Base-by-base conservation (phyloP, 2,329 filamentous ascomycete genomes). In the Phaeoacremonium minimum region DNA sequence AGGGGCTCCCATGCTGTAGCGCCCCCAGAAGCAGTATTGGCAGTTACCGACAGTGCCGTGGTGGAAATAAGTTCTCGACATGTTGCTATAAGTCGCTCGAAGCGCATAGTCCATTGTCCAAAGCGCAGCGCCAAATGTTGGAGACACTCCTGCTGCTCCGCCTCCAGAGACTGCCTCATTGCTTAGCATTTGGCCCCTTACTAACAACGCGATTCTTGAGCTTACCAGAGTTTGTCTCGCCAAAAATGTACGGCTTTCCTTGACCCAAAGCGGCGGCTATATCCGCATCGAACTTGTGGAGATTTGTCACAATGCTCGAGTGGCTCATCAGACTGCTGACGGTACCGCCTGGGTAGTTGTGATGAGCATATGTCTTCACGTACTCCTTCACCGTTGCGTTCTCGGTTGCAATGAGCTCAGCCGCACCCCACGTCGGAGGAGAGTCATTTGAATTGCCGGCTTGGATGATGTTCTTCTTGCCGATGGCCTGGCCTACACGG, bases 21-120 rank as follows among this genome's bases (percentile, higher is more conserved):
- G 54, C 4, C 64, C 66, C 60, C 63, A 71, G 57, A 63, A 70
- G 49, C 65, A 68, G 46, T 71, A 71, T 43, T 65, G 61, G 42
- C 71, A 74, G 46, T 71, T 69, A 4, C 69, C 70, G 7, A 75
- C 63, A 0, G 72, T 75, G 12, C 71, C 64, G 11, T 69, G 66
- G 46, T 75, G 72, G 57, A 73, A 75, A 43, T 72, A 74, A 0
- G 53, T 52, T n/a, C 59, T 52, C 12, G 59, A 57, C 22, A 66
- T 57, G 42, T 60, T 60, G 47, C 48, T 56, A 22, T 53, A 52
- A 13, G 56, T 49, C 1, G 57, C 56, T 5, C 57, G 56, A 4
- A 64, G 44, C 46, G 55, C 46, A 49, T 68, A 71, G 52, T 73
- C 69, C 44, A 73, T 56, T n/a, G 68, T 69, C 69, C 69, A 73